Conservation (phyloP, 768 basidiomycete species). For the Clitopilus passeckerianus region DNA sequence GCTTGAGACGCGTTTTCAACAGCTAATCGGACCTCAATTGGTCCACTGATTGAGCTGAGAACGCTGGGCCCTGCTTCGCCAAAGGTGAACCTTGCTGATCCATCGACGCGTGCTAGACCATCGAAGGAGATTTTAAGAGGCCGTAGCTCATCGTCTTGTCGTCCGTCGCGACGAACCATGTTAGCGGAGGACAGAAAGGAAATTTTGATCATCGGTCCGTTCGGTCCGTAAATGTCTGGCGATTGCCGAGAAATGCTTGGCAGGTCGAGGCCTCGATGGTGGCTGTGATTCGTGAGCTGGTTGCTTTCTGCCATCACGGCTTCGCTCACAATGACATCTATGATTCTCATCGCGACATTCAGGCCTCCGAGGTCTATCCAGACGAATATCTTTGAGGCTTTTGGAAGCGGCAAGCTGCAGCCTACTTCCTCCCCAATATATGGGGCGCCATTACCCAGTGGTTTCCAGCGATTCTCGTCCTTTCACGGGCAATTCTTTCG, state of each 20-base stretch:
- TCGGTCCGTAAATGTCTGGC: neutral
- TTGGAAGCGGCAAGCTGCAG: neutral
- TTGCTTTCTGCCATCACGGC: neutral
- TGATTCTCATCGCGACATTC: neutral
- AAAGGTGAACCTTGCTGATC: slow-evolving; percentile 69
- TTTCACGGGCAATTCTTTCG: neutral
- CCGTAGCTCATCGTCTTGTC: slow-evolving; percentile 28
- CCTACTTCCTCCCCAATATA: neutral
- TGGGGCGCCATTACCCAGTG: neutral
- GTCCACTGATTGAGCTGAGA: slow-evolving; percentile 74
- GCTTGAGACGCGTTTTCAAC: slow-evolving; percentile 69
- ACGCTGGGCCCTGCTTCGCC: slow-evolving; percentile 27
- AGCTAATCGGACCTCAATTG: slow-evolving; percentile 69
- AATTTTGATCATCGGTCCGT: neutral
- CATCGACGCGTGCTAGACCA: slow-evolving; percentile 66
- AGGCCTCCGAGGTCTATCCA: neutral
- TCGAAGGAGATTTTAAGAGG: slow-evolving; percentile 46
- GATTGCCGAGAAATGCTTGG: neutral
- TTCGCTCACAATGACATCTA: too few species aligned
- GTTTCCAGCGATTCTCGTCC: neutral
- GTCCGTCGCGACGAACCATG: slow-evolving; percentile 28
- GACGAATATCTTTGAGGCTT: neutral
- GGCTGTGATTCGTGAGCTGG: neutral
- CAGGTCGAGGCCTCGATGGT: neutral
- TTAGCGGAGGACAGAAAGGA: neutral